phyloP scores from a whole-genome alignment of 495 filamentous ascomycete species.

The Pyrenopolyporus hunteri region DNA sequence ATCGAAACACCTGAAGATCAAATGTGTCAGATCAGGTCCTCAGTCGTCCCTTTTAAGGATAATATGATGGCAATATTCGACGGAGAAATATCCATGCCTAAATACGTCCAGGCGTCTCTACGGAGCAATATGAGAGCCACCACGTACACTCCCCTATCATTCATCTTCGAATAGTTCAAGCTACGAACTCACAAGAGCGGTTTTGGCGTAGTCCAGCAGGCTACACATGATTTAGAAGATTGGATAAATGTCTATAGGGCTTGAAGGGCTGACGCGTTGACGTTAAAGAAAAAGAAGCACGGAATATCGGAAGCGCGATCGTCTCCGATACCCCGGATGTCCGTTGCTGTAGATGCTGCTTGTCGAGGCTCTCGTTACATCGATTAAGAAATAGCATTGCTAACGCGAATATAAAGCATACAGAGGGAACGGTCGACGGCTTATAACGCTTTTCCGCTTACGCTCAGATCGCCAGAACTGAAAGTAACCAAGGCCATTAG shows the following conservation, averaged over 20 bases:
- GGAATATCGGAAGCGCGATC: constrained; percentile 10
- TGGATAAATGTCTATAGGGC: not conserved
- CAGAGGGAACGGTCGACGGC: not conserved
- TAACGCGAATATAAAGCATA: not conserved
- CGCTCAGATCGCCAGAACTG: constrained; percentile 3
- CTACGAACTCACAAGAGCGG: constrained; percentile 16
- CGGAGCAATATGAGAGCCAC: not conserved
- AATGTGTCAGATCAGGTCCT: constrained; percentile 16
- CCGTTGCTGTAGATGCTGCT: constrained; percentile 14
- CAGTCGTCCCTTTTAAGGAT: constrained; percentile 17
- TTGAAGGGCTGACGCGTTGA: constrained; percentile 17
- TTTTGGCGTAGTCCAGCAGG: constrained; percentile 1
- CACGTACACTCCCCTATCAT: not conserved
- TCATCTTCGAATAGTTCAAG: constrained; percentile 20
- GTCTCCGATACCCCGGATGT: constrained; percentile 29
- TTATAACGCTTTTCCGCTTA: not conserved
- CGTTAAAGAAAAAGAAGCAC: constrained; percentile 4
- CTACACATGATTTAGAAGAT: not conserved
- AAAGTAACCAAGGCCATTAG: constrained; percentile 11
- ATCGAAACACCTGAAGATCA: constrained; percentile 24
- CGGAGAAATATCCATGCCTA: not conserved
- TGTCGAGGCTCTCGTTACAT: not conserved
- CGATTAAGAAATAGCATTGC: not conserved
- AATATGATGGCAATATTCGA: constrained; percentile 13
- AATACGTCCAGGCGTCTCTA: not conserved